These are phyloP conservation scores for Baeospora myosura DNA, from an alignment of 1,284 basidiomycete genomes.

Conservation along the genomic window DNA sequence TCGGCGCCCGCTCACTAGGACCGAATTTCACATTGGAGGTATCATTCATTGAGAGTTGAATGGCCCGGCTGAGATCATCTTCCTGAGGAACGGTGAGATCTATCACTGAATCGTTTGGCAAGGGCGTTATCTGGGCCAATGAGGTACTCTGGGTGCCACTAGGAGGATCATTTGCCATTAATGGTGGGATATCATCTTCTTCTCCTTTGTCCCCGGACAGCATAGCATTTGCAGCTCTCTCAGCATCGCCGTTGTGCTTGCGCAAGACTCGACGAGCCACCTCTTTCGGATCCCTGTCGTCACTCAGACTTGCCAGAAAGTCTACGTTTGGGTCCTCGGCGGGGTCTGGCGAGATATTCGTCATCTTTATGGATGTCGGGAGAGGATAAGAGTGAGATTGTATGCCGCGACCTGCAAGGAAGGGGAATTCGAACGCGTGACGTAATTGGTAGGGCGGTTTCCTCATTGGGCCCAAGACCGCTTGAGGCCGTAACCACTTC, in stretches of 20 bases:
- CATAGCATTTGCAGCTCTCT: conserved; percentile 55
- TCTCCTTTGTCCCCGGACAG: conserved; percentile 41
- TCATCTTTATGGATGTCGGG: too few species aligned
- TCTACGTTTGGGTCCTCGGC: too few species aligned
- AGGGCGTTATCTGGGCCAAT: conserved; percentile 24
- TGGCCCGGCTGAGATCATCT: conserved; percentile 42
- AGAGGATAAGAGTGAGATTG: too few species aligned
- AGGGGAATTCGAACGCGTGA: too few species aligned
- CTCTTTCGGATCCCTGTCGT: background rate
- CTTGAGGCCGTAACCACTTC: too few species aligned
- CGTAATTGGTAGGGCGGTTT: too few species aligned
- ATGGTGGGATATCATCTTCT: conserved; percentile 19
- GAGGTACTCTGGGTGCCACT: conserved; percentile 15
- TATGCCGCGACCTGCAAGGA: too few species aligned
- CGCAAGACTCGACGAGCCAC: conserved; percentile 32
- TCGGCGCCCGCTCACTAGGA: conserved; percentile 50
- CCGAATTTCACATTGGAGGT: conserved; percentile 36
- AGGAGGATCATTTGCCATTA: conserved; percentile 20
- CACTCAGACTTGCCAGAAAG: too few species aligned
- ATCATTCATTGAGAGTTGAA: conserved; percentile 45
- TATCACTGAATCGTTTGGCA: conserved; percentile 34
- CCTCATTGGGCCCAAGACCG: too few species aligned
- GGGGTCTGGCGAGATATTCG: too few species aligned
- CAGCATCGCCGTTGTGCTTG: conserved; percentile 50
- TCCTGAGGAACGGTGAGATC: conserved; percentile 50